Conservation (phyloP, 305 asterid genomes). For the Stenogyne calaminthoides region DNA sequence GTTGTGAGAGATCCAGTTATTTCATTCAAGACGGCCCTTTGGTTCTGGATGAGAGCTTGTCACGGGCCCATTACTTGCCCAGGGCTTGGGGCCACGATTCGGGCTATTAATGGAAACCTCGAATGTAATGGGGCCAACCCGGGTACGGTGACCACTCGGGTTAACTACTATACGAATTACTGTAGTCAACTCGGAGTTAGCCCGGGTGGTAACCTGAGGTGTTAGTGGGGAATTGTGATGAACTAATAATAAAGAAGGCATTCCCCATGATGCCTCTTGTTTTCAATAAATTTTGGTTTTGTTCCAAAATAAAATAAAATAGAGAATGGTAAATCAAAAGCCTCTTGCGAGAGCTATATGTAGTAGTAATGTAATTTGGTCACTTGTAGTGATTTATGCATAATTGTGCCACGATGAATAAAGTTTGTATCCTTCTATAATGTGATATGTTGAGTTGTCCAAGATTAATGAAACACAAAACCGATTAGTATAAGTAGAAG, state of each 20-base stretch:
- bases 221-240: not conserved
- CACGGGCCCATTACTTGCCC: constrained; percentile 26
- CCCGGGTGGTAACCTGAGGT: constrained; percentile 36
- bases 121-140: constrained; percentile 38
- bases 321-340: not conserved
- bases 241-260: not conserved
- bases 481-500: too few relatives aligned
- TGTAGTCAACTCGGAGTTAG: constrained; percentile 38
- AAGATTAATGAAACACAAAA: too few relatives aligned
- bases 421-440: not conserved
- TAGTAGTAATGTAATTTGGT: not conserved
- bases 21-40: constrained; percentile 37
- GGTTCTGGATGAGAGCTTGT: constrained; percentile 41
- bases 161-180: constrained; percentile 30
- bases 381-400: not conserved
- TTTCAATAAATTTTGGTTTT: too few relatives aligned
- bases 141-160: constrained; percentile 28
- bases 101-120: constrained; percentile 31
- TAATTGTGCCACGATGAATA: not conserved
- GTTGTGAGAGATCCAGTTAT: constrained; percentile 28
- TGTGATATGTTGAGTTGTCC: not conserved
- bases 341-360: not conserved
- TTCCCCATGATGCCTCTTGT: too few relatives aligned
- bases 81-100: constrained; percentile 38
- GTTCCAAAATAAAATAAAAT: too few relatives aligned